phyloP scores from a whole-genome alignment of 208 protist species.

The Crithidia brevicula region DNA sequence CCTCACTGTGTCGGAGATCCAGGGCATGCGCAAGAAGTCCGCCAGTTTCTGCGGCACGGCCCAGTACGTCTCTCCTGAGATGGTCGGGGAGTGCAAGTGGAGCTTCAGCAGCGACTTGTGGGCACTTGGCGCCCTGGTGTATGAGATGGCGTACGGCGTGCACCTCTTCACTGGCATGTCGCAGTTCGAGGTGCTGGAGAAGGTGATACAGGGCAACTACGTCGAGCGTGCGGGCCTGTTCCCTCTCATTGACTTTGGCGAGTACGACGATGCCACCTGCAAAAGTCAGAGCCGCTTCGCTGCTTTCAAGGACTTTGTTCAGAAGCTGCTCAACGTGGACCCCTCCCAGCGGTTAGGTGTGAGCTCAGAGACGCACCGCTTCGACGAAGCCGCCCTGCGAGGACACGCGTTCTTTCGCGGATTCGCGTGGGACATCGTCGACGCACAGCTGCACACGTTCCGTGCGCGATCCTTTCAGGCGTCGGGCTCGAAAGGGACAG shows the following conservation, averaged over 20 bases:
- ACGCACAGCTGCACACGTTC: conserved; percentile 57
- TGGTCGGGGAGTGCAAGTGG: conserved; percentile 91
- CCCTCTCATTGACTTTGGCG: conserved; percentile 51
- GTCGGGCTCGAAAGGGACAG: neutral
- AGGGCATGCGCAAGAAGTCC: conserved; percentile 75
- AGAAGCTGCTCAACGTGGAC: conserved; percentile 61
- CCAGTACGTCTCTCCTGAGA: conserved; percentile 96
- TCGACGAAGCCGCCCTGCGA: conserved; percentile 65
- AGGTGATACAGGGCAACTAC: conserved; percentile 58
- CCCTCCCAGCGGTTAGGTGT: conserved; percentile 78
- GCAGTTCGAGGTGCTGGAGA: conserved; percentile 75
- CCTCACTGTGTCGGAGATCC: conserved; percentile 84
- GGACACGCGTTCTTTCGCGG: conserved; percentile 72
- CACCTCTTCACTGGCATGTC: conserved; percentile 82
- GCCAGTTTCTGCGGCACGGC: conserved; percentile 92
- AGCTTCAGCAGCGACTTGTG: conserved; percentile 95
- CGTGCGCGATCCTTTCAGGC: conserved; percentile 29
- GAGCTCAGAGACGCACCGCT: conserved; percentile 41
- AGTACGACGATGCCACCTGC: neutral
- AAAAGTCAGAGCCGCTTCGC: conserved; percentile 33
- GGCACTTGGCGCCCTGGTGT: conserved; percentile 94
- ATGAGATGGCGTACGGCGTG: conserved; percentile 89
- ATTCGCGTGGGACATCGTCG: conserved; percentile 70
- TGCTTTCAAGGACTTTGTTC: conserved; percentile 73
- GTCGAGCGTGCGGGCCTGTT: conserved; percentile 37